phyloP scores from a whole-genome alignment of 2,329 filamentous ascomycete genomes.

The Microdochium bolleyi region DNA sequence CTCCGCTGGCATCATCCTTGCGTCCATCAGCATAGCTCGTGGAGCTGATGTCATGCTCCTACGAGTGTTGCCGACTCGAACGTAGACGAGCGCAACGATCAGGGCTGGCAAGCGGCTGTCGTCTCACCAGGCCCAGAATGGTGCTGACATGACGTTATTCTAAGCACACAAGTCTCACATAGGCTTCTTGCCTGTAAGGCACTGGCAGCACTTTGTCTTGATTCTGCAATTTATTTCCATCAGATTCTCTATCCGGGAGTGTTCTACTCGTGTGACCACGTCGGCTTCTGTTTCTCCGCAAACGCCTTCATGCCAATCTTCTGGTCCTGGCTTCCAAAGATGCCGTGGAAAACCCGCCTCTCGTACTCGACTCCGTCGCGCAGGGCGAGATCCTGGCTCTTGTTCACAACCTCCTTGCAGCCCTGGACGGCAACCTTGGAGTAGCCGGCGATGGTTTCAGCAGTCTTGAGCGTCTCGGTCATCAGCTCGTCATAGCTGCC shows the following conservation, averaged over 20 bases:
- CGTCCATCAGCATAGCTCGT: too few relatives aligned
- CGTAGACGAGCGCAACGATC: too few relatives aligned
- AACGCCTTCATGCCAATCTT: constrained; percentile 97
- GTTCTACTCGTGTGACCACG: constrained; percentile 73
- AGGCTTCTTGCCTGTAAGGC: too few relatives aligned
- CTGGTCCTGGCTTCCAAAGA: constrained; percentile 94
- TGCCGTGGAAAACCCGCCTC: constrained; percentile 80
- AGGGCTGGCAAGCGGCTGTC: too few relatives aligned
- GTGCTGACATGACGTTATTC: too few relatives aligned
- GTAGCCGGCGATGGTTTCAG: constrained; percentile 82
- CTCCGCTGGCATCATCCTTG: too few relatives aligned
- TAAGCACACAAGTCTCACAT: too few relatives aligned
- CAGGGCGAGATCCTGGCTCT: constrained; percentile 86
- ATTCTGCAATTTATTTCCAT: neutral
- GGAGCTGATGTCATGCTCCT: too few relatives aligned
- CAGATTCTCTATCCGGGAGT: neutral
- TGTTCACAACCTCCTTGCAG: constrained; percentile 97
- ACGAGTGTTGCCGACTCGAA: too few relatives aligned
- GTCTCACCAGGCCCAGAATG: too few relatives aligned
- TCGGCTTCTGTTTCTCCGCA: constrained; percentile 85
- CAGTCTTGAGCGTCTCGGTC: constrained; percentile 71
- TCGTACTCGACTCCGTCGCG: constrained; percentile 93
- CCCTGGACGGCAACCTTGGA: constrained; percentile 82
- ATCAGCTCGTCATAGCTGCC: constrained; percentile 74
- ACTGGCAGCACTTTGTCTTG: too few relatives aligned